These are phyloP conservation scores for Atkinsonella hypoxylon DNA, from an alignment of 2,329 filamentous ascomycete genomes.

Conservation along the genomic window DNA sequence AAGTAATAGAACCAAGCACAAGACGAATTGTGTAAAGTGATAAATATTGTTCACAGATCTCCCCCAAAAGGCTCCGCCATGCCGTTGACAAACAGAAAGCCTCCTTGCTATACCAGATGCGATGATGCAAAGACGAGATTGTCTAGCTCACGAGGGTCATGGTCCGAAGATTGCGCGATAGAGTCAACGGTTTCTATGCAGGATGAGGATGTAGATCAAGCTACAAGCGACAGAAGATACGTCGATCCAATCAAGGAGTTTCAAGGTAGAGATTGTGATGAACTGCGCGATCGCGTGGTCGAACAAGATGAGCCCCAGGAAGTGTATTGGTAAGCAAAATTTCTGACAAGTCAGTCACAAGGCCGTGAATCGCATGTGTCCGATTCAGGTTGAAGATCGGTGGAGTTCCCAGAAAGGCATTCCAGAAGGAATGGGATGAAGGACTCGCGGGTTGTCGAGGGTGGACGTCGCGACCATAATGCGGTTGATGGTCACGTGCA, in stretches of 20 bases:
- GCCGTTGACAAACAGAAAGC: conserved; percentile 1
- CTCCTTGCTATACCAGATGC: conserved; percentile 3
- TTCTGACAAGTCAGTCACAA: neutral
- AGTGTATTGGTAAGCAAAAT: neutral
- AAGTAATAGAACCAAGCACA: conserved; percentile 4
- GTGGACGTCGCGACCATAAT: neutral
- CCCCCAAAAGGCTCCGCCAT: neutral
- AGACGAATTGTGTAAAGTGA: conserved; percentile 2
- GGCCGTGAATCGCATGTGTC: neutral
- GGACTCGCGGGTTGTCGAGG: neutral
- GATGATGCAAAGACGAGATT: conserved; percentile 1
- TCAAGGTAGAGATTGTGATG: neutral
- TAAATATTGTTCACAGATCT: conserved; percentile 4
- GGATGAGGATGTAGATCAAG: neutral
- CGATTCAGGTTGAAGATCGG: neutral
- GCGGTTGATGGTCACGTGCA: conserved; percentile 3
- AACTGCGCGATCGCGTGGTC: neutral
- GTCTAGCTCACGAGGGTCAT: conserved; percentile 3
- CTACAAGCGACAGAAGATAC: neutral
- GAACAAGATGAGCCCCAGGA: neutral
- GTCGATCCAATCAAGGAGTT: neutral
- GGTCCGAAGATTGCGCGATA: neutral
- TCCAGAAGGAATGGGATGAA: neutral
- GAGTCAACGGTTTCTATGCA: neutral
- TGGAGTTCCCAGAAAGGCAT: neutral